A percentile compares a stretch with the other conserved stretches of the same genome.
Evolutionary conservation across 495 filamentous ascomycete genomes (phyloP).

Genomic region (Schizothecium vesticola): DNA sequence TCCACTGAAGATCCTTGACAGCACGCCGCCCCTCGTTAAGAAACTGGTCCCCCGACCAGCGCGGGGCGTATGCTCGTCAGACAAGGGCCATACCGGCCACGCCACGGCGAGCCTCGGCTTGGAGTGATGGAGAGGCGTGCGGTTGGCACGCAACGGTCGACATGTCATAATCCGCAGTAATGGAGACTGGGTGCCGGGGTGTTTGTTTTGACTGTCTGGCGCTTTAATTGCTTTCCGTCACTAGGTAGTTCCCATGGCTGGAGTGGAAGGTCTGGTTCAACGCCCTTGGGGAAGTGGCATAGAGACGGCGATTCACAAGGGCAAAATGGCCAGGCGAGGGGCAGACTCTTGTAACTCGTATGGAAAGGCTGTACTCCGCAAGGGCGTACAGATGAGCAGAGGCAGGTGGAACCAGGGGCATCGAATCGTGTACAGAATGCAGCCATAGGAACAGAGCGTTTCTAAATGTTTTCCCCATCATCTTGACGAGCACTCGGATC

Average conservation of each 20-base stretch:
- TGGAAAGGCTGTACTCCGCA: not conserved
- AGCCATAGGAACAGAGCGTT: not conserved
- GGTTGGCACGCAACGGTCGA: constrained; percentile 12
- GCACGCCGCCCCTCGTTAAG: constrained; percentile 11
- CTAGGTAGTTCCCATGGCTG: constrained; percentile 1
- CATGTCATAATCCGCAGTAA: constrained; percentile 22
- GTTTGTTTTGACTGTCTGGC: constrained; percentile 19
- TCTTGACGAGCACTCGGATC: not conserved
- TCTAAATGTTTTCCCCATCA: not conserved
- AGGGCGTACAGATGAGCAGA: not conserved
- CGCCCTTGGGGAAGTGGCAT: constrained; percentile 9
- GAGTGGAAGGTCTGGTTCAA: constrained; percentile 10
- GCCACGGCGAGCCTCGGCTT: constrained; percentile 7
- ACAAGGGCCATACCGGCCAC: constrained; percentile 11
- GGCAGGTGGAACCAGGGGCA: not conserved
- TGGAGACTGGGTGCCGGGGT: constrained; percentile 19
- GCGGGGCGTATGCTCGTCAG: constrained; percentile 6
- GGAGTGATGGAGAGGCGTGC: constrained; percentile 8
- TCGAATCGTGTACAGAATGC: not conserved
- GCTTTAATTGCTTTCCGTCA: constrained; percentile 20
- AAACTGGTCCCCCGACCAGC: constrained; percentile 1
- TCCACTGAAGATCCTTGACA: not conserved
- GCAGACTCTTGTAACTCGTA: constrained; percentile 1
- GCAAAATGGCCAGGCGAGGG: not conserved
- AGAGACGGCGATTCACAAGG: constrained; percentile 12